Percentiles rank a stretch among this genome's conserved stretches.
phyloP scores from a whole-genome alignment of 768 basidiomycete species.

The Lactarius hatsudake region DNA sequence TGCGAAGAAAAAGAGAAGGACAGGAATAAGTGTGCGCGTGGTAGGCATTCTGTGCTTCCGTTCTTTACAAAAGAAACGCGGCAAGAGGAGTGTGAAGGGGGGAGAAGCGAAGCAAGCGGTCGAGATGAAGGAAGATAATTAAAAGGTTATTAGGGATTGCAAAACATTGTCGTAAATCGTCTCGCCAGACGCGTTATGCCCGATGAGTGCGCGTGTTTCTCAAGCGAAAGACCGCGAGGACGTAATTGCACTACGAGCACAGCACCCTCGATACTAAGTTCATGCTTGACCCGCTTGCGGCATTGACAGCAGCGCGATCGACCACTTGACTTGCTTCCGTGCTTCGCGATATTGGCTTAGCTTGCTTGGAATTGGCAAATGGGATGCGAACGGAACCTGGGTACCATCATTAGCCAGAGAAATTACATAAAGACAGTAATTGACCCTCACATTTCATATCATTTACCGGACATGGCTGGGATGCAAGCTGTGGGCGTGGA shows the following conservation, averaged over 20 bases:
- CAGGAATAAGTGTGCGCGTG: conserved; percentile 74
- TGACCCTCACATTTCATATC: conserved; percentile 55
- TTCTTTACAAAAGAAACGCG: conserved; percentile 9
- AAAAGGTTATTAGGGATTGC: not conserved
- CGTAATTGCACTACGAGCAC: conserved; percentile 68
- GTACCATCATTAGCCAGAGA: not conserved
- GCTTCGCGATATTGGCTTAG: conserved; percentile 79
- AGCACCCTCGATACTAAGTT: conserved; percentile 62
- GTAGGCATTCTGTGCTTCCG: conserved; percentile 56
- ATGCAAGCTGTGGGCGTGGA: not conserved
- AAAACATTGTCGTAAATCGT: too few relatives aligned
- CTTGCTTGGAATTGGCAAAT: conserved; percentile 54
- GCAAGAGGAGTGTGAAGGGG: conserved; percentile 14
- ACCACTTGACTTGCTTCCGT: conserved; percentile 60
- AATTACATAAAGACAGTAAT: not conserved
- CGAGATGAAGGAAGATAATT: conserved; percentile 10
- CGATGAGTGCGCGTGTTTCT: conserved; percentile 17
- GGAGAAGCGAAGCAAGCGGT: conserved; percentile 32
- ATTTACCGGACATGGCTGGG: conserved; percentile 33
- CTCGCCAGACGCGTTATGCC: too few relatives aligned
- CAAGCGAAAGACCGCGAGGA: conserved; percentile 20
- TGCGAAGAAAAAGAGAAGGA: conserved; percentile 64
- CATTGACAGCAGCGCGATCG: conserved; percentile 64
- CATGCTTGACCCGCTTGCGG: conserved; percentile 71
- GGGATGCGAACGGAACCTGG: conserved; percentile 64